These are phyloP conservation scores for Auriculariales sp. DNA, from an alignment of 768 basidiomycete genomes.

Conservation along the genomic window DNA sequence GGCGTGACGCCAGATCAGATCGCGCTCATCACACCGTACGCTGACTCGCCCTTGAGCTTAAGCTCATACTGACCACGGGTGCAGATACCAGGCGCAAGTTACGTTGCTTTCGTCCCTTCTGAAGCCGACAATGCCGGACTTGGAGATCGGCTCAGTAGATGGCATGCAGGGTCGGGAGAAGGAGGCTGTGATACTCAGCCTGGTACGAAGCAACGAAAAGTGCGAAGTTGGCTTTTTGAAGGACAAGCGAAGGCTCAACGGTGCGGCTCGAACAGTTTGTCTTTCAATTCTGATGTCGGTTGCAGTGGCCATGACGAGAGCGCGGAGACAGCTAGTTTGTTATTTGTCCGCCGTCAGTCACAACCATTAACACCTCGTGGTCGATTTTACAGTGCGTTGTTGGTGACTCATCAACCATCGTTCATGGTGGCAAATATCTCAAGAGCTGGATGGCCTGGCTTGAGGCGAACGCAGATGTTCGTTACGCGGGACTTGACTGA, in stretches of 20 bases:
- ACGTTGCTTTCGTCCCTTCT: constrained; percentile 66
- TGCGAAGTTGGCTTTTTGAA: constrained; percentile 89
- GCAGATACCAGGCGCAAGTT: constrained; percentile 89
- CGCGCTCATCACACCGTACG: constrained; percentile 76
- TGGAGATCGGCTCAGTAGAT: constrained; percentile 92
- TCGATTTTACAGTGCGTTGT: constrained; percentile 74
- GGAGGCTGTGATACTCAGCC: constrained; percentile 81
- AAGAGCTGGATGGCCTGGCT: constrained; percentile 90
- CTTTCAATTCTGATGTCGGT: constrained; percentile 3
- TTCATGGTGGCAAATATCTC: constrained; percentile 69
- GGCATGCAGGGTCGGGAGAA: constrained; percentile 97
- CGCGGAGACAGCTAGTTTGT: constrained; percentile 73
- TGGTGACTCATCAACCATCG: constrained; percentile 85
- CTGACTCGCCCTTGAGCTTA: not conserved
- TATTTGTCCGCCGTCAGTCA: not conserved
- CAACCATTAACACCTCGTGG: too few species aligned
- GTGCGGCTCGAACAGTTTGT: constrained; percentile 21
- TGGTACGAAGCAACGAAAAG: constrained; percentile 88
- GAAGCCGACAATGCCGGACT: constrained; percentile 31
- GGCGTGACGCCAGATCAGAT: constrained; percentile 61
- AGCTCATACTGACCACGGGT: not conserved
- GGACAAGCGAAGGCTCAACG: constrained; percentile 84
- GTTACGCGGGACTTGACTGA: constrained; percentile 45
- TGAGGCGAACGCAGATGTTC: constrained; percentile 79
- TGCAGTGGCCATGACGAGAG: constrained; percentile 82